Percentiles rank a stretch among this genome's conserved stretches.
These are phyloP conservation scores for Pythium brachiatum DNA, from an alignment of 352 stramenopile species.

Conservation along the genomic window DNA sequence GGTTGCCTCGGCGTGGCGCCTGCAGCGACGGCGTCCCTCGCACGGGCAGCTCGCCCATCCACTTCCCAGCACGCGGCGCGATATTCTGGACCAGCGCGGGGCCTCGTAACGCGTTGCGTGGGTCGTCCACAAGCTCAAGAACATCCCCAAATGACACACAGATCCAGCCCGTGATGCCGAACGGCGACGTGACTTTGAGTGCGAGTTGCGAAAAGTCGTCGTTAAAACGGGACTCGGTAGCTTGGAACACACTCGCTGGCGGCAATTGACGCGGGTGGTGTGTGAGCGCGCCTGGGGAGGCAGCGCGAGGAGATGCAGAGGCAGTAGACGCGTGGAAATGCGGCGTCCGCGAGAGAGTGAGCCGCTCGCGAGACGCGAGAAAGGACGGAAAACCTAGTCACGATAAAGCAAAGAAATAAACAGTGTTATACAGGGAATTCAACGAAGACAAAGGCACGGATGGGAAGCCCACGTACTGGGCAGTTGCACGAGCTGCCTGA, in stretches of 20 bases:
- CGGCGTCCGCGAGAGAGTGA: constrained; percentile 49
- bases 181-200: constrained; percentile 62
- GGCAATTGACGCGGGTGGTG: constrained; percentile 46
- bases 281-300: constrained; percentile 6
- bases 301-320: constrained; percentile 4
- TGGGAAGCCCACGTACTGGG: constrained; percentile 34
- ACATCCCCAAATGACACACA: constrained; percentile 51
- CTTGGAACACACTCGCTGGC: constrained; percentile 64
- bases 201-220: constrained; percentile 67
- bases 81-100: constrained; percentile 71
- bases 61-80: constrained; percentile 48
- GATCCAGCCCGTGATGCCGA: constrained; percentile 68
- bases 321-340: constrained; percentile 42
- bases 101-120: constrained; percentile 26
- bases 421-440: not conserved
- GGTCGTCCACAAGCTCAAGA: constrained; percentile 57
- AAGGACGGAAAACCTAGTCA: constrained; percentile 55
- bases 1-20: constrained; percentile 42
- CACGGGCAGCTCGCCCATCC: constrained; percentile 57
- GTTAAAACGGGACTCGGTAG: constrained; percentile 65
- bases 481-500: constrained; percentile 50
- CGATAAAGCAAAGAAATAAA: not conserved
- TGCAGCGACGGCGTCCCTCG: constrained; percentile 63
- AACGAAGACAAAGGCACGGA: not conserved
- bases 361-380: constrained; percentile 45